Evolutionary conservation across 2,329 filamentous ascomycete species (phyloP), one percentile per base, ranked within the genome.

Genomic region (Hymenoscyphus repandus): DNA sequence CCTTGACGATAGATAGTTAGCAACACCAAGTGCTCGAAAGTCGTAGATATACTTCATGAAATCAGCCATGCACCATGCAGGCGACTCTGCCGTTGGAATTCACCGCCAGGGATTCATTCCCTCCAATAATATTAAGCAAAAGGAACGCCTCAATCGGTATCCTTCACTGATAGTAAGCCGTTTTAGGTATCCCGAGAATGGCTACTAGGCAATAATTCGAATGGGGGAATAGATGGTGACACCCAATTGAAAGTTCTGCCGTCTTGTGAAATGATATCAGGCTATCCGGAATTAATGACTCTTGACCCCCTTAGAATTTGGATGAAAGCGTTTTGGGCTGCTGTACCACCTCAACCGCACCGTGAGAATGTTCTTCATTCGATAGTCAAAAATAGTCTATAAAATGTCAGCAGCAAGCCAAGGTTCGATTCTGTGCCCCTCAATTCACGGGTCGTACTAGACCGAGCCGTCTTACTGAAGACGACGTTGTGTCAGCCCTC

Each of bases 181-280:
- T 30, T 34, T 44, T 49, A n/a, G 47, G 47, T 45, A 49, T 49
- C 40, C 47, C 47, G 47, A 49, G 39, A 17, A 32, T 37, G 40
- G 44, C 30, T 49, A 18, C 5, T 42, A 5, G 40, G 47, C 33
- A 45, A 41, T 11, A 39, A 15, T 31, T 17, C 30, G 45, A 41
- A 20, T 12, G 3, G 32, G 18, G 36, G 40, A 45, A 20, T 15
- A 32, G 17, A 32, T 39, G 17, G 47, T 50, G 47, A 43, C 31
- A 31, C 47, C 39, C 12, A 49, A 30, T 7, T 34, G 11, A 42
- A 43, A 36, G 22, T 42, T 42, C 36, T 49, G 37, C 46, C 38
- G 46, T 42, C 30, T 43, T 7, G 11, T 6, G 27, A 17, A 49
- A 31, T 27, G 39, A 49, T 2, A 43, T 49, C 39, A 49, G 47